These are phyloP conservation scores for Penicillium glabrum DNA, from an alignment of 2,329 filamentous ascomycete species.

Conservation along the genomic window DNA sequence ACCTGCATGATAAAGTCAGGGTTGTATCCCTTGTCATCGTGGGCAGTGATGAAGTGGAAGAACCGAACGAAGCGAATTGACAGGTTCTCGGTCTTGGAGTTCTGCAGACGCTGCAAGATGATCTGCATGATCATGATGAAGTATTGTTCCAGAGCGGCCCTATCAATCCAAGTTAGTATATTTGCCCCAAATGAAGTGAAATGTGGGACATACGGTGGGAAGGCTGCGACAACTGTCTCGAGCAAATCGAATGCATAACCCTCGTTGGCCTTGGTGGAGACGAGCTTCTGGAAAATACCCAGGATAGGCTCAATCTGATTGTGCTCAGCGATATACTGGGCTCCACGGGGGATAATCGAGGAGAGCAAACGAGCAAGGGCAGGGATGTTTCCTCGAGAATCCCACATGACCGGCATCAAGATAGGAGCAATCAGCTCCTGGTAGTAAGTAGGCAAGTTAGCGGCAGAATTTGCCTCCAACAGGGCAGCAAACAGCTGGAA, in stretches of 20 bases:
- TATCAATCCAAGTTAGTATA: conserved; percentile 32
- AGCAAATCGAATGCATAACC: conserved; percentile 85
- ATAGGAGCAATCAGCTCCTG: conserved; percentile 75
- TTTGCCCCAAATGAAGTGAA: neutral
- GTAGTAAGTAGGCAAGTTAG: conserved; percentile 78
- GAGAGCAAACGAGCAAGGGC: conserved; percentile 82
- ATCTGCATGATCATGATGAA: conserved; percentile 78
- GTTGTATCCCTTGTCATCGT: conserved; percentile 77
- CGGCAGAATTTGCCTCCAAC: conserved; percentile 78
- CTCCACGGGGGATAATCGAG: conserved; percentile 77
- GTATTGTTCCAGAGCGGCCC: conserved; percentile 68
- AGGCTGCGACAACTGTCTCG: conserved; percentile 72
- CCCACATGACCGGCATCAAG: conserved; percentile 81
- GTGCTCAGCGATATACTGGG: conserved; percentile 69
- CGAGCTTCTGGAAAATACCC: conserved; percentile 92
- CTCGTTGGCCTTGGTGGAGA: conserved; percentile 80
- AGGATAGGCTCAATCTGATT: conserved; percentile 85
- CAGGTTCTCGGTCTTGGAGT: conserved; percentile 78
- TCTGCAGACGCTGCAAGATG: conserved; percentile 71
- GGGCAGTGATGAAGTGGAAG: conserved; percentile 86
- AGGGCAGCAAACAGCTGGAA: conserved; percentile 94
- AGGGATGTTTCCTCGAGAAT: conserved; percentile 87
- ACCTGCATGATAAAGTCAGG: conserved; percentile 87
- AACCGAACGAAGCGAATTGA: conserved; percentile 87
- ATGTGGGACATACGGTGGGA: conserved; percentile 62